Conservation (phyloP, 352 stramenopile species). For the Globisporangium carolinianum region DNA sequence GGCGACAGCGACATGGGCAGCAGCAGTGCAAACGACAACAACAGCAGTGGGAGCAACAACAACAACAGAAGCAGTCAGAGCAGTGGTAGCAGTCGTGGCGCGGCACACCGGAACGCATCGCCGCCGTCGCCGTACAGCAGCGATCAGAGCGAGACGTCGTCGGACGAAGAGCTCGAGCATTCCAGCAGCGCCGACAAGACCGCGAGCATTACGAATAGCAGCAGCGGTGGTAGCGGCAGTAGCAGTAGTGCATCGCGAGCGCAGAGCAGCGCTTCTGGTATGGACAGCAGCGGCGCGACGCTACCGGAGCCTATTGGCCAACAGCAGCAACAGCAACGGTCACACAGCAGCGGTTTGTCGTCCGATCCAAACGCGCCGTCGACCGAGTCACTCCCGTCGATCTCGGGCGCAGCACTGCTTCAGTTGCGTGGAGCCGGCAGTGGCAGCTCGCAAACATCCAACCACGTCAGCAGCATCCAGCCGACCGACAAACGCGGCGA, state of each 20-base stretch:
- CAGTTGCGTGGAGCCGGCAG: constrained; percentile 14
- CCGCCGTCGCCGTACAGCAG: constrained; percentile 10
- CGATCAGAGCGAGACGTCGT: constrained; percentile 16
- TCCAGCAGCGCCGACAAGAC: not conserved
- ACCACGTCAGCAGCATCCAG: constrained; percentile 10
- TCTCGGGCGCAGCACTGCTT: constrained; percentile 39
- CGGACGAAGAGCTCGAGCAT: constrained; percentile 7
- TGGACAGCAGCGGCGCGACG: not conserved
- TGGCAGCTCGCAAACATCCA: constrained; percentile 6
- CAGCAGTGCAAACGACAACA: not conserved
- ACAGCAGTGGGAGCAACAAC: constrained; percentile 7
- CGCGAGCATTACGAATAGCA: not conserved
- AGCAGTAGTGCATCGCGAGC: not conserved
- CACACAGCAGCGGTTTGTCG: not conserved
- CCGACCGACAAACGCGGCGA: constrained; percentile 6
- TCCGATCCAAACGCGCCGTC: not conserved
- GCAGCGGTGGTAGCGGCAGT: too few species aligned
- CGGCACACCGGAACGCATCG: not conserved
- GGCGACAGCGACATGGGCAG: not conserved
- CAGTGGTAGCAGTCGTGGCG: not conserved
- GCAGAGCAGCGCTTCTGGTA: constrained; percentile 4
- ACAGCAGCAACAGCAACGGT: not conserved
- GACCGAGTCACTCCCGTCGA: constrained; percentile 22
- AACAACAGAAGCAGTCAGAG: not conserved
- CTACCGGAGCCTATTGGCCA: not conserved